These are phyloP conservation scores for Amniculicola lignicola DNA, from an alignment of 495 filamentous ascomycete species.

Conservation along the genomic window DNA sequence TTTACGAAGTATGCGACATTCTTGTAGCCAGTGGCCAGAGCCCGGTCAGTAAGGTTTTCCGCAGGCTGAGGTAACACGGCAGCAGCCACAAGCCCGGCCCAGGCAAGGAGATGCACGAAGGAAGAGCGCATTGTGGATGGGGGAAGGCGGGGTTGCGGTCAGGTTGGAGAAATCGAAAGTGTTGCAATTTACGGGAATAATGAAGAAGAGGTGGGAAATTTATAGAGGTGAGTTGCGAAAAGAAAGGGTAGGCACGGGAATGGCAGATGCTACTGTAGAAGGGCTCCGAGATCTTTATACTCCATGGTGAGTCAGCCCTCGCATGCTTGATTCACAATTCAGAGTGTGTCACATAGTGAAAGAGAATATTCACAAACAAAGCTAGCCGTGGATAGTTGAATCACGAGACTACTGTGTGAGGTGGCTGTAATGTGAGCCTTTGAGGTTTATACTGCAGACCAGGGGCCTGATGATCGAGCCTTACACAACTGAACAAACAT, in stretches of 20 bases:
- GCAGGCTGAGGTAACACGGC: constrained; percentile 24
- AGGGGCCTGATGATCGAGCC: no score
- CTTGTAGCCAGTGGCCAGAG: constrained; percentile 50
- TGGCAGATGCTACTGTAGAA: constrained; percentile 11
- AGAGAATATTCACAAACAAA: no score
- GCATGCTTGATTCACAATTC: no score
- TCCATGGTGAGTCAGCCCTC: no score
- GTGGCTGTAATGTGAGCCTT: no score
- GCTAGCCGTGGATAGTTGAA: no score
- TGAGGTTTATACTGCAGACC: no score
- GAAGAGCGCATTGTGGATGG: constrained; percentile 26
- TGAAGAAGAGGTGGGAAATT: constrained; percentile 6
- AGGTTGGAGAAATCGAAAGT: constrained; percentile 6
- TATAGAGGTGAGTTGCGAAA: constrained; percentile 12
- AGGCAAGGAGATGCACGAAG: constrained; percentile 2
- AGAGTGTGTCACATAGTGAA: no score
- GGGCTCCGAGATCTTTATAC: no score
- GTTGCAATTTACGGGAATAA: constrained; percentile 19
- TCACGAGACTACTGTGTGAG: no score
- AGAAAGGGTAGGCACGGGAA: not conserved
- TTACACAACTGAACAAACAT: no score
- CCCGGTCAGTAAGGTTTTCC: constrained; percentile 13
- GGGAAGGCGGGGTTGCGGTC: no score
- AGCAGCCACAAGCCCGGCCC: constrained; percentile 13
- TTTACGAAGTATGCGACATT: constrained; percentile 88